A percentile compares a stretch with the other conserved stretches of the same genome.
Conservation (phyloP, 2,329 filamentous ascomycete genomes). For the Aureobasidium sp. region DNA sequence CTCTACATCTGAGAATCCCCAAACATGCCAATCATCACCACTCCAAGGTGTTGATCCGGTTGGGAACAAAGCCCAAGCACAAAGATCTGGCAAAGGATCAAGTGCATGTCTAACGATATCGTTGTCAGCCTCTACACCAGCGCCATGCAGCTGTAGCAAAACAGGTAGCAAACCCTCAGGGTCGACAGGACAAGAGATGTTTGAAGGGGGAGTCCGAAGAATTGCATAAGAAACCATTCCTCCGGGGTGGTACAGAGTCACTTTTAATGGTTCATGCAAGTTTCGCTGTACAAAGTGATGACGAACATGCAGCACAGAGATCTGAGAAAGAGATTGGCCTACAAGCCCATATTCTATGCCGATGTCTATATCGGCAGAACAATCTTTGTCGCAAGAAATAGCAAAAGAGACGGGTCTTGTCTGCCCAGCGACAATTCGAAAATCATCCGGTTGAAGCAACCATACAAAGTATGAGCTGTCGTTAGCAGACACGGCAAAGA, state of each 20-base stretch:
- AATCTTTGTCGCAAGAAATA: conserved; percentile 23
- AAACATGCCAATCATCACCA: conserved; percentile 55
- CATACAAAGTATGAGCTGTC: conserved; percentile 5
- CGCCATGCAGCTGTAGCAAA: conserved; percentile 49
- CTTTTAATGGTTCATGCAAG: conserved; percentile 42
- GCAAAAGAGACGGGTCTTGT: conserved; percentile 36
- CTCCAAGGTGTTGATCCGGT: conserved; percentile 54
- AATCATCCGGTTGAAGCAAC: conserved; percentile 3
- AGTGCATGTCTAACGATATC: conserved; percentile 42
- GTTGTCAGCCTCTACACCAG: conserved; percentile 49
- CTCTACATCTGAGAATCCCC: conserved; percentile 51
- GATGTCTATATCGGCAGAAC: neutral
- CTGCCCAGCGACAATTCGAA: conserved; percentile 32
- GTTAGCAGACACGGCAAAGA: conserved; percentile 22
- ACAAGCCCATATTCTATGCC: conserved; percentile 3
- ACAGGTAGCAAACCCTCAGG: conserved; percentile 33
- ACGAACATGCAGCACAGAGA: neutral
- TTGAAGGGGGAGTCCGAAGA: conserved; percentile 45
- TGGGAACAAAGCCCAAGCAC: conserved; percentile 50
- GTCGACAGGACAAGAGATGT: conserved; percentile 18
- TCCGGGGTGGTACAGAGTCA: conserved; percentile 49
- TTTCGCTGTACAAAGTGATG: conserved; percentile 21
- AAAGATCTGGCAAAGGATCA: conserved; percentile 45
- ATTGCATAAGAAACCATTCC: conserved; percentile 52
- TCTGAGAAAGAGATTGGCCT: neutral